These are phyloP conservation scores for Phalaenopsis aphrodite DNA, from an alignment of 106 monocot species.

Conservation along the genomic window DNA sequence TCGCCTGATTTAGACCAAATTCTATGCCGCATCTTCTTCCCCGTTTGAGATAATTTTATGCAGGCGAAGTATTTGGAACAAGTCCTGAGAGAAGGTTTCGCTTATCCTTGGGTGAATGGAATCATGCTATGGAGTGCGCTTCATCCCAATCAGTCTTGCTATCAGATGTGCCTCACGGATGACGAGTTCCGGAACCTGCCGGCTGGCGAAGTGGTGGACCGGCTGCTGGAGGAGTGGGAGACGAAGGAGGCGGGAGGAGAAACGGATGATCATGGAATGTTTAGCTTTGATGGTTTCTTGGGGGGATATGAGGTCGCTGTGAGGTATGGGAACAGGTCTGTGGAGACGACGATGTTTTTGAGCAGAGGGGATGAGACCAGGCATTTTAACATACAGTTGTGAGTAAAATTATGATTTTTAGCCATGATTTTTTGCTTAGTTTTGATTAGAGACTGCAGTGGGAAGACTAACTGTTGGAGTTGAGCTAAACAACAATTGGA, in stretches of 20 bases:
- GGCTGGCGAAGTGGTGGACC: constrained; percentile 68
- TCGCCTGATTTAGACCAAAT: too few relatives aligned
- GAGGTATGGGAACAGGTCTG: constrained; percentile 40
- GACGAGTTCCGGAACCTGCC: constrained; percentile 55
- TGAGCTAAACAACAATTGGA: too few relatives aligned
- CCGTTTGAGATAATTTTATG: too few relatives aligned
- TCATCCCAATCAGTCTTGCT: constrained; percentile 53
- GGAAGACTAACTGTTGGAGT: too few relatives aligned
- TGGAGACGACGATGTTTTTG: constrained; percentile 46
- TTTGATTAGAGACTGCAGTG: too few relatives aligned
- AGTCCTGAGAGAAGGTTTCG: constrained; percentile 79
- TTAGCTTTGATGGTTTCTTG: constrained; percentile 57
- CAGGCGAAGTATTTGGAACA: constrained; percentile 75
- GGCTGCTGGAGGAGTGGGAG: constrained; percentile 68
- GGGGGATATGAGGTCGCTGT: constrained; percentile 68
- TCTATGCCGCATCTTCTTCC: too few relatives aligned
- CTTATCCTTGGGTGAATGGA: constrained; percentile 72
- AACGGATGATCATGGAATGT: constrained; percentile 67
- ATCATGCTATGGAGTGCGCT: constrained; percentile 88
- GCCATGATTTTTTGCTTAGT: too few relatives aligned
- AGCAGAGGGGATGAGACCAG: constrained; percentile 61
- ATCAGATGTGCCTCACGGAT: constrained; percentile 95
- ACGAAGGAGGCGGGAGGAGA: constrained; percentile 31
- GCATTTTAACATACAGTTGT: constrained; percentile 69
- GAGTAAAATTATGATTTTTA: constrained; percentile 1